Percentiles rank a stretch among this genome's conserved stretches.
These are phyloP conservation scores for Vigna unguiculata DNA, from an alignment of 306 rosid species.

Conservation along the genomic window DNA sequence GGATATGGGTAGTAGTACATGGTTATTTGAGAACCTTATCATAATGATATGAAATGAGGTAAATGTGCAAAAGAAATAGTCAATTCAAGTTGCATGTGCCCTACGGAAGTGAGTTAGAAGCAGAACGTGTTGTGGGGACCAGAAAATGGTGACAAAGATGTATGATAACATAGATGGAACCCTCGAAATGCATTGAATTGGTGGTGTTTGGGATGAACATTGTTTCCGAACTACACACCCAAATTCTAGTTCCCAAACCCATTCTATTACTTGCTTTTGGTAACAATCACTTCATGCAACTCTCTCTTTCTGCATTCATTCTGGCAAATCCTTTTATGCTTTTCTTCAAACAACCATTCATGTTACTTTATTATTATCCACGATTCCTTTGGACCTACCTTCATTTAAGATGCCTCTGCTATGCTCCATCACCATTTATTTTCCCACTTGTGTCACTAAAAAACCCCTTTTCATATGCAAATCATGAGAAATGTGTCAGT, in stretches of 20 bases:
- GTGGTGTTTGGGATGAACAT: slow-evolving; percentile 9
- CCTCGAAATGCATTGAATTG: slow-evolving; percentile 38
- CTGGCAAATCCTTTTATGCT: slow-evolving; percentile 33
- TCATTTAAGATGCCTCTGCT: not conserved
- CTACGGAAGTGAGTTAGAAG: slow-evolving; percentile 26
- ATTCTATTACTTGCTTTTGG: slow-evolving; percentile 38
- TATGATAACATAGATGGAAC: slow-evolving; percentile 33
- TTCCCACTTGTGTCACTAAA: not conserved
- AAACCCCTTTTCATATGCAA: not conserved
- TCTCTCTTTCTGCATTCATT: not conserved
- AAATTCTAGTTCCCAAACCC: not conserved
- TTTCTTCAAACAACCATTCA: not conserved
- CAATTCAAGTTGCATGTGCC: slow-evolving; percentile 40
- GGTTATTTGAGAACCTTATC: slow-evolving; percentile 1
- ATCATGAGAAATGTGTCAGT: slow-evolving; percentile 1
- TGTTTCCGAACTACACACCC: slow-evolving; percentile 17
- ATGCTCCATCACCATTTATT: not conserved
- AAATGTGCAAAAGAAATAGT: slow-evolving; percentile 33
- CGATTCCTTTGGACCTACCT: slow-evolving; percentile 62
- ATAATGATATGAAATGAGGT: not conserved
- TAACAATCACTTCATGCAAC: slow-evolving; percentile 25
- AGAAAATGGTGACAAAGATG: slow-evolving; percentile 41
- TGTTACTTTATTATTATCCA: slow-evolving; percentile 43
- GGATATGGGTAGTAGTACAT: too few relatives aligned
- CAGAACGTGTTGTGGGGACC: slow-evolving; percentile 43